Evolutionary conservation across 768 basidiomycete species (phyloP), one percentile per base, ranked within the genome.

Genomic region (Boletus pseudopeckii): DNA sequence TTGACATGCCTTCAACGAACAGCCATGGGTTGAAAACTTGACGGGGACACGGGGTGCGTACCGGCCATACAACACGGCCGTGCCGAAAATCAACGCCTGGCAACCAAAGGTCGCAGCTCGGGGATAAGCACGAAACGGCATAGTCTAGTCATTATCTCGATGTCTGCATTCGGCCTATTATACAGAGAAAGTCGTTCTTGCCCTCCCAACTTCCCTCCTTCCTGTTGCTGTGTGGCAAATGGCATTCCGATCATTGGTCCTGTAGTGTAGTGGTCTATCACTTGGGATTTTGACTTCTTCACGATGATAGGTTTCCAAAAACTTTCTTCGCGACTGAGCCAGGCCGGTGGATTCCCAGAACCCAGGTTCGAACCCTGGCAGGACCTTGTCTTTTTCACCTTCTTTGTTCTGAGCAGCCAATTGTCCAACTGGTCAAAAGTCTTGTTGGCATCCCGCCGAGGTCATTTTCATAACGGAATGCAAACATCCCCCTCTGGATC

Each of bases 41-140:
- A 98, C 95, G 5, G 96, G 94, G 13, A 97, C 95, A 7, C 78
- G 92, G 42, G 96, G 92, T 46, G 91, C 92, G 11, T 98, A 86
- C 77, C 87, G 82, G 61, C 72, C 90, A 0, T 98, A 98, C 73
- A 91, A 91, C 65, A 98, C 96, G 2, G 85, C 77, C 32, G 80
- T 77, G 44, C 88, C 92, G 17, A 97, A 97, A 75, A 77, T 92
- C 58, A 76, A 78, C 30, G 80, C 85, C 5, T 98, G 95, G 95
- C 79, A 90, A 57, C 90, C 93, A 20, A 88, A 84, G 68, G 77
- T 84, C 33, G 62, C 73, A 24, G 53, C 79, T 28, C 83, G 90
- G 38, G 75, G 67, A 42, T 64, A 65, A 50, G 52, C 49, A 28
- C 28, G 28, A 13, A 20, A 18, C 41, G 17, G 20, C 18, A 32